A percentile compares a stretch with the other conserved stretches of the same genome.
Conservation (phyloP, 2,329 filamentous ascomycete genomes). For the Calycina marina region DNA sequence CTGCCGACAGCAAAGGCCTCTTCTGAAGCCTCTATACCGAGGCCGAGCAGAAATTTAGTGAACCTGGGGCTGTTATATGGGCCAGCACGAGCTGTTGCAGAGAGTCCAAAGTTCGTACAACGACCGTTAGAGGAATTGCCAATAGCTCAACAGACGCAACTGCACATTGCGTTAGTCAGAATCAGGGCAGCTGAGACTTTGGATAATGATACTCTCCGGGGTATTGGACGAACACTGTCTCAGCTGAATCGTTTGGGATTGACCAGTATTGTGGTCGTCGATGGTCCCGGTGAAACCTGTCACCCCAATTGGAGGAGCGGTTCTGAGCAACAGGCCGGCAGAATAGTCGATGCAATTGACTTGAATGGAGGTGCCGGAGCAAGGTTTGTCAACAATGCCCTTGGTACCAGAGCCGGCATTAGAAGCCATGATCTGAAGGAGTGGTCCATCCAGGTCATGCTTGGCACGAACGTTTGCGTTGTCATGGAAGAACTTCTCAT, state of each 20-base stretch:
- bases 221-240: conserved; percentile 68
- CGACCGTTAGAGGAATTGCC: conserved; percentile 23
- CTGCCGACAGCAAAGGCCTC: conserved; percentile 1
- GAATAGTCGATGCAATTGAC: conserved; percentile 64
- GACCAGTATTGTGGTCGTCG: conserved; percentile 68
- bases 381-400: conserved; percentile 44
- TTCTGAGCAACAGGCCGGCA: conserved; percentile 50
- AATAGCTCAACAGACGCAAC: conserved; percentile 18
- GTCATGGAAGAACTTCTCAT: conserved; percentile 41
- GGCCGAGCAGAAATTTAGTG: conserved; percentile 30
- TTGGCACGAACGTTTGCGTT: conserved; percentile 21
- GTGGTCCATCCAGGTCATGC: conserved; percentile 1
- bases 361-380: conserved; percentile 52
- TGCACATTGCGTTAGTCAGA: conserved; percentile 78
- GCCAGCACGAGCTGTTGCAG: conserved; percentile 37
- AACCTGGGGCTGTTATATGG: conserved; percentile 48
- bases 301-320: conserved; percentile 26
- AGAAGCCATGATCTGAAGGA: neutral
- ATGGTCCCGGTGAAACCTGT: conserved; percentile 27
- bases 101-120: conserved; percentile 45
- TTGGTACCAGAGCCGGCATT: conserved; percentile 21
- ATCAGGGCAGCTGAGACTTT: conserved; percentile 60
- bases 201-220: conserved; percentile 52
- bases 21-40: conserved; percentile 3
- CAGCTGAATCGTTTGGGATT: conserved; percentile 76